Conservation (phyloP, 371 early-diverging fungal species). For the Rhizopus microsporus region DNA sequence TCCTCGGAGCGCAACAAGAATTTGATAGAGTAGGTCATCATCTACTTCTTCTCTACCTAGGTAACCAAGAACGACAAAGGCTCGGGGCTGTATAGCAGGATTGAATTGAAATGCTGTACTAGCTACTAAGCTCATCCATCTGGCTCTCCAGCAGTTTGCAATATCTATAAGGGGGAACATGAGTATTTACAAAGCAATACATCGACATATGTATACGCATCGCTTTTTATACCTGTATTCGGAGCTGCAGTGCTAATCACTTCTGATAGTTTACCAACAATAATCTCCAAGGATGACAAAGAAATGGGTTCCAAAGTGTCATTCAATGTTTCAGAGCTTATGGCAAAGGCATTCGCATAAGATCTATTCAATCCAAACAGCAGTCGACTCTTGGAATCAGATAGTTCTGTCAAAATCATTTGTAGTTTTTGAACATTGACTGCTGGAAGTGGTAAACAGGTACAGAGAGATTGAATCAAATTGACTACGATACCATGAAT, state of each 20-base stretch:
- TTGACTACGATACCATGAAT: conserved; percentile 90
- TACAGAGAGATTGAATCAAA: conserved; percentile 81
- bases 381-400: conserved; percentile 71
- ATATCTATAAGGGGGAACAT: conserved; percentile 47
- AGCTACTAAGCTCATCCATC: conserved; percentile 90
- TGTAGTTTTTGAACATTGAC: conserved; percentile 56
- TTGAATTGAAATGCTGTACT: conserved; percentile 90
- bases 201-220: not conserved
- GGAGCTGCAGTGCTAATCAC: conserved; percentile 75
- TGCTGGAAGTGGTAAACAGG: conserved; percentile 60
- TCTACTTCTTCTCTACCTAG: conserved; percentile 82
- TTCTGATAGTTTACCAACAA: conserved; percentile 74
- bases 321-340: conserved; percentile 57
- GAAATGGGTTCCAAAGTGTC: conserved; percentile 68
- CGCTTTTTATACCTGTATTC: conserved; percentile 53
- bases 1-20: conserved; percentile 77
- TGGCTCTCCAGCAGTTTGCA: conserved; percentile 77
- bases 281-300: conserved; percentile 70
- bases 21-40: conserved; percentile 86
- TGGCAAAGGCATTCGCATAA: conserved; percentile 66
- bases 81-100: conserved; percentile 88
- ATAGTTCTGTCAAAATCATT: conserved; percentile 59
- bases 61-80: conserved; percentile 86
- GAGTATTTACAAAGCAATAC: not conserved
- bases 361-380: conserved; percentile 76